phyloP scores from a whole-genome alignment of 1,284 basidiomycete genomes.

The Fistulinella staudtii region DNA sequence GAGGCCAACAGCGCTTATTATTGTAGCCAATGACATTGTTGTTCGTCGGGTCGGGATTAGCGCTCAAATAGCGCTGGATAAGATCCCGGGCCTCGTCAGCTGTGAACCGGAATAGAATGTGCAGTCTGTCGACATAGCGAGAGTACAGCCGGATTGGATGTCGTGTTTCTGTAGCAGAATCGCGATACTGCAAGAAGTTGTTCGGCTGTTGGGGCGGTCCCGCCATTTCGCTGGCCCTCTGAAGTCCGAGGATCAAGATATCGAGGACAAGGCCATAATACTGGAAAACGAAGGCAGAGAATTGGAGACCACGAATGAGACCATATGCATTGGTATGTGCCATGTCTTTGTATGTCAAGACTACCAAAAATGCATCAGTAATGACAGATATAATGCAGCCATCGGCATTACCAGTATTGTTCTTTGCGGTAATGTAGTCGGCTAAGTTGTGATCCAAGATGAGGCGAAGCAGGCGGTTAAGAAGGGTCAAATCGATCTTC shows the following conservation, averaged over 20 bases:
- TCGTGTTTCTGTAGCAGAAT: constrained; percentile 87
- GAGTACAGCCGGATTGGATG: constrained; percentile 96
- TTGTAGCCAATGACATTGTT: constrained; percentile 99
- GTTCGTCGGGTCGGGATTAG: constrained; percentile 97
- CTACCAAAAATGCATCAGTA: constrained; percentile 31
- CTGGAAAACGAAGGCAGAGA: constrained; percentile 97
- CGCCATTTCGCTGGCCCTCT: constrained; percentile 95
- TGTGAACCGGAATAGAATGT: constrained; percentile 97
- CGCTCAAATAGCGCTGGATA: constrained; percentile 95
- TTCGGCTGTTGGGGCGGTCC: constrained; percentile 94
- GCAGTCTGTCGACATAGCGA: constrained; percentile 89
- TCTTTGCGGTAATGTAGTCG: constrained; percentile 97
- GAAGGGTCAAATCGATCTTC: constrained; percentile 92
- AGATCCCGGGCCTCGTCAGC: constrained; percentile 97
- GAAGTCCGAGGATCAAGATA: constrained; percentile 88
- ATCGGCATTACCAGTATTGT: constrained; percentile 70
- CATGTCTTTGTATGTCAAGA: constrained; percentile 93
- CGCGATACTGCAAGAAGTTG: constrained; percentile 94
- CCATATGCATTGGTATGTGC: constrained; percentile 91
- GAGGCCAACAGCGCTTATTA: constrained; percentile 98
- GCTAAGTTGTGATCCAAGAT: constrained; percentile 97
- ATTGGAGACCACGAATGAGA: constrained; percentile 91
- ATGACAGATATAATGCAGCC: neutral
- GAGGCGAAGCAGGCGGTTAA: constrained; percentile 89
- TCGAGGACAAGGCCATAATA: constrained; percentile 92